phyloP scores from a whole-genome alignment of 2,329 filamentous ascomycete species.

The Penicillium vulpinum region DNA sequence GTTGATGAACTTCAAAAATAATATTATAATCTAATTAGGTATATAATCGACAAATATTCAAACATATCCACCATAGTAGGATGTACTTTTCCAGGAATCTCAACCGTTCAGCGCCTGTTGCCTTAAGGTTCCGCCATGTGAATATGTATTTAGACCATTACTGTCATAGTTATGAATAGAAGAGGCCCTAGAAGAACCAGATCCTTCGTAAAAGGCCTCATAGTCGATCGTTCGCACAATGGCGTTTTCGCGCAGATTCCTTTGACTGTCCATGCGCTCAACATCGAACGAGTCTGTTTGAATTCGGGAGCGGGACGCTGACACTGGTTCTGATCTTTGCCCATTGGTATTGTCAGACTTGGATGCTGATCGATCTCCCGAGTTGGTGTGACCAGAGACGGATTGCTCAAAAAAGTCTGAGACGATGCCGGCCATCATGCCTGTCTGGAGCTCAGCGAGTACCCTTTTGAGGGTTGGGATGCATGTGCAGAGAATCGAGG shows the following conservation, averaged over 20 bases:
- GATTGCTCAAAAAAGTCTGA: constrained; percentile 14
- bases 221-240: constrained; percentile 3
- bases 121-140: not conserved
- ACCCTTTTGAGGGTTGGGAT: constrained; percentile 13
- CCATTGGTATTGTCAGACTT: not conserved
- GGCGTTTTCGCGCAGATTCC: not conserved
- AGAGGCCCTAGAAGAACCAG: not conserved
- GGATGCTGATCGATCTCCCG: not conserved
- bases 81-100: not conserved
- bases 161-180: not conserved
- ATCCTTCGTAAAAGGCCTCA: constrained; percentile 1
- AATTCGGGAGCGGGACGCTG: not conserved
- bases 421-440: constrained; percentile 12
- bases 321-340: not conserved
- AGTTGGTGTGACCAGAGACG: not conserved
- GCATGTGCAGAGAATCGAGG: constrained; percentile 11
- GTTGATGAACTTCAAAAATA: not conserved
- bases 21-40: not conserved
- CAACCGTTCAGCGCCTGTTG: not conserved
- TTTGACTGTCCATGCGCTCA: not conserved
- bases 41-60: not conserved
- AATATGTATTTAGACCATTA: not conserved
- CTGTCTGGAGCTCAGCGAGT: constrained; percentile 12
- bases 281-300: not conserved
- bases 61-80: not conserved